Evolutionary conservation across 306 rosid genomes (phyloP).

Genomic region (Sicyos edulis): DNA sequence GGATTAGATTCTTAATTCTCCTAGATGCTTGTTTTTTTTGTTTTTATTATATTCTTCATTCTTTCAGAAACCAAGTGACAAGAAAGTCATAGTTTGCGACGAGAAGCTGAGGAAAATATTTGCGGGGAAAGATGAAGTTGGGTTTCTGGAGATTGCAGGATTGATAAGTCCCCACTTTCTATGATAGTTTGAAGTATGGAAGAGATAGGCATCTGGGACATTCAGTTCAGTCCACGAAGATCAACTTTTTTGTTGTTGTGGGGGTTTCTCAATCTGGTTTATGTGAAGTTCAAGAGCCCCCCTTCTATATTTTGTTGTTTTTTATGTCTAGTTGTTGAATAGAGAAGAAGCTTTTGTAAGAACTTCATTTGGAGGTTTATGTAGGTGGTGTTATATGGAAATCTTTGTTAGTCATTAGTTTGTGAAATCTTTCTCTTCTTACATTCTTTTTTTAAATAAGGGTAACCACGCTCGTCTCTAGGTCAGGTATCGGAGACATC

Average conservation of each 20-base stretch:
- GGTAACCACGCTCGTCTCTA: no score
- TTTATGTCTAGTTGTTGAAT: background rate
- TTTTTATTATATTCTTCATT: conserved; percentile 10
- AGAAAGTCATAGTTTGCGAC: conserved; percentile 63
- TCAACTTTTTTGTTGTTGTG: background rate
- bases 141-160: conserved; percentile 82
- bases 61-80: conserved; percentile 67
- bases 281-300: background rate
- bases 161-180: conserved; percentile 81
- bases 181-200: conserved; percentile 27
- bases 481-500: no score
- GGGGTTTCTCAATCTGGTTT: background rate
- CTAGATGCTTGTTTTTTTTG: conserved; percentile 19
- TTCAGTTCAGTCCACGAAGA: conserved; percentile 1
- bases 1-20: conserved; percentile 18
- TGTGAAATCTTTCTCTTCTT: background rate
- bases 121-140: conserved; percentile 61
- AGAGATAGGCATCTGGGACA: background rate
- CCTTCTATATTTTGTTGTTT: background rate
- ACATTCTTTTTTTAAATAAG: background rate
- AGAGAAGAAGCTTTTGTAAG: conserved; percentile 13
- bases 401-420: background rate
- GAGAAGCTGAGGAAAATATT: conserved; percentile 91
- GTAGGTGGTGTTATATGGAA: conserved; percentile 9
- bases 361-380: background rate